Evolutionary conservation across 208 protist genomes (phyloP).

Genomic region (Lotmaria passim): DNA sequence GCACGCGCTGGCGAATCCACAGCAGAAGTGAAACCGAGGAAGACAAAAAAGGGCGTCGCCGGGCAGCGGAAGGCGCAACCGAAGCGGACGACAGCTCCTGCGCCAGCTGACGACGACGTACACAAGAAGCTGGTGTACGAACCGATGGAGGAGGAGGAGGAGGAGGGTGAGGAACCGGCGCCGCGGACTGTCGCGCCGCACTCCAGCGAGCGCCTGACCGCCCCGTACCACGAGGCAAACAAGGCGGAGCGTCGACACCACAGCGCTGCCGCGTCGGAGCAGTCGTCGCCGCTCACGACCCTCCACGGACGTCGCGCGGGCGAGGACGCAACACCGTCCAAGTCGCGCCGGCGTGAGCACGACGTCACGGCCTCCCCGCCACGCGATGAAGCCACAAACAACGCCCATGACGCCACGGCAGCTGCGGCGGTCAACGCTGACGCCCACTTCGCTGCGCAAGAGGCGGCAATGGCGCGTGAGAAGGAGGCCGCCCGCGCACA

Average conservation of each 20-base stretch:
- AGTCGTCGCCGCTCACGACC: conserved; percentile 20
- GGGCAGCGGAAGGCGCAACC: neutral
- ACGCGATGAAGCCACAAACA: conserved; percentile 7
- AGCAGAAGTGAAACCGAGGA: conserved; percentile 3
- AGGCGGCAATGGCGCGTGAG: conserved; percentile 17
- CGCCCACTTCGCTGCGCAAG: conserved; percentile 16
- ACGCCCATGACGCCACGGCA: neutral
- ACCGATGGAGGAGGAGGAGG: conserved; percentile 8
- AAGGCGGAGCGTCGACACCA: neutral
- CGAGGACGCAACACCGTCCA: conserved; percentile 30
- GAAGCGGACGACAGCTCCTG: conserved; percentile 3
- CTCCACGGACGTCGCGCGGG: conserved; percentile 9
- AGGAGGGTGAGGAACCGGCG: conserved; percentile 13
- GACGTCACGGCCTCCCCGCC: conserved; percentile 29
- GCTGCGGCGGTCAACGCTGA: conserved; percentile 18
- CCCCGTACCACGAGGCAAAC: neutral
- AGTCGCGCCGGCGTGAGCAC: conserved; percentile 37
- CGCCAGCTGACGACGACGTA: neutral
- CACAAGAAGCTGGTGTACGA: conserved; percentile 18
- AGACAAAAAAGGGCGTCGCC: neutral
- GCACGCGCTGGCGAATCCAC: neutral
- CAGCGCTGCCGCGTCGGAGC: neutral
- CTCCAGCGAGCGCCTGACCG: neutral
- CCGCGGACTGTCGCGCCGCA: conserved; percentile 11
- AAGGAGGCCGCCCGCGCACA: conserved; percentile 24